Percentiles rank a stretch among this genome's conserved stretches.
Evolutionary conservation across 805 yeast genomes (phyloP).

Genomic region (Candida khao-thaluensis): DNA sequence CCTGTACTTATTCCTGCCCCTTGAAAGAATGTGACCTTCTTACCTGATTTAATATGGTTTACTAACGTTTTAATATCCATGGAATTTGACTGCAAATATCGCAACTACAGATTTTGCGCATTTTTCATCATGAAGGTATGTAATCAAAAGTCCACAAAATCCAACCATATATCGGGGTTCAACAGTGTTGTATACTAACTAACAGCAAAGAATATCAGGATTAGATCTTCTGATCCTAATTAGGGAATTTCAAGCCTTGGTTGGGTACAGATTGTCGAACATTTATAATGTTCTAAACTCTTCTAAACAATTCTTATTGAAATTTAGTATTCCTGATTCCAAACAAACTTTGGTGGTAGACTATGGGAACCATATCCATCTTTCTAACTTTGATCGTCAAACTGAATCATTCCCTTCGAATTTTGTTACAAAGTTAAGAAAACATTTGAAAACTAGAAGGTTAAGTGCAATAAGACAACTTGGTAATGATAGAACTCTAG

Average conservation of each 20-base stretch:
- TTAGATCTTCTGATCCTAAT: constrained; percentile 74
- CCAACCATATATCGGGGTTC: no score
- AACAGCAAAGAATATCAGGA: constrained; percentile 80
- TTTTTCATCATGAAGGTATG: constrained; percentile 16
- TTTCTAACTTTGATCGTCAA: constrained; percentile 78
- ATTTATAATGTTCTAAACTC: constrained; percentile 78
- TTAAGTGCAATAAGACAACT: constrained; percentile 72
- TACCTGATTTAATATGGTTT: constrained; percentile 29
- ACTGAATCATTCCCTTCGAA: constrained; percentile 80
- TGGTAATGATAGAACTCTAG: constrained; percentile 78
- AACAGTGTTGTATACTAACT: no score
- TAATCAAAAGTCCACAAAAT: constrained; percentile 10
- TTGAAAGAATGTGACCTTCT: constrained; percentile 61
- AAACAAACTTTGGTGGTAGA: constrained; percentile 75
- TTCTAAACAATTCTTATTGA: constrained; percentile 69
- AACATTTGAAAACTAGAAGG: constrained; percentile 79
- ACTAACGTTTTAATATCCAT: constrained; percentile 26
- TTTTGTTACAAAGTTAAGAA: constrained; percentile 82
- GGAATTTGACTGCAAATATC: background rate
- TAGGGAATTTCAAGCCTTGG: constrained; percentile 60
- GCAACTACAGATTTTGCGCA: background rate
- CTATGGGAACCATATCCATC: constrained; percentile 79
- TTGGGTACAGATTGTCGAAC: constrained; percentile 74
- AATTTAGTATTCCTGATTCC: constrained; percentile 80
- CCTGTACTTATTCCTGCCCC: constrained; percentile 96